Evolutionary conservation across 768 basidiomycete species (phyloP).

Genomic region (Tubosaeta brunneosetosa): DNA sequence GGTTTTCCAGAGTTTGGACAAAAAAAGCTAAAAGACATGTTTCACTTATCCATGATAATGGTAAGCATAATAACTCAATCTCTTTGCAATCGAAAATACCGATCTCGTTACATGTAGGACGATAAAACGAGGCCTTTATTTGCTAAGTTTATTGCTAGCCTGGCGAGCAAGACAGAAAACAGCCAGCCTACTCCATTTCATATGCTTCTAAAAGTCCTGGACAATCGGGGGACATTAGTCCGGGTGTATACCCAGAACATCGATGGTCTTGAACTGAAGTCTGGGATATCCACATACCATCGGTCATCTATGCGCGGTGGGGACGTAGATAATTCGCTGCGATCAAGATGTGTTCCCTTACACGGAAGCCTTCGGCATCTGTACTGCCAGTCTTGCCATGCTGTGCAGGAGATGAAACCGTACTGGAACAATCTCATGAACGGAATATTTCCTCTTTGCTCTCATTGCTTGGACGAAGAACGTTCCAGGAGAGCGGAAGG

Average conservation of each 20-base stretch:
- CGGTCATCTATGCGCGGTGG: neutral
- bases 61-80: neutral
- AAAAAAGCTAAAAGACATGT: too few species aligned
- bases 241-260: conserved; percentile 14
- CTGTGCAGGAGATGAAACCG: neutral
- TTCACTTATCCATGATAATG: too few species aligned
- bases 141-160: neutral
- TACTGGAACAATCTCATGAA: neutral
- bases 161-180: neutral
- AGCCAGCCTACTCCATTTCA: conserved; percentile 10
- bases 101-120: neutral
- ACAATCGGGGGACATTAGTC: conserved; percentile 2
- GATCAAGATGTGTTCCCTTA: conserved; percentile 3
- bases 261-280: conserved; percentile 7
- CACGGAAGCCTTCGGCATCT: conserved; percentile 6
- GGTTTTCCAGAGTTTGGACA: too few species aligned
- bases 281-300: conserved; percentile 7
- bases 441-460: conserved; percentile 6
- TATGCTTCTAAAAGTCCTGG: conserved; percentile 7
- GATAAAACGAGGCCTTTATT: neutral
- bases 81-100: neutral
- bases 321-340: neutral
- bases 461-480: neutral
- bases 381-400: conserved; percentile 7
- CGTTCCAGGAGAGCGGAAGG: neutral